Conservation (phyloP, 495 filamentous ascomycete genomes). For the Pseudoneurospora amorphoporcata region DNA sequence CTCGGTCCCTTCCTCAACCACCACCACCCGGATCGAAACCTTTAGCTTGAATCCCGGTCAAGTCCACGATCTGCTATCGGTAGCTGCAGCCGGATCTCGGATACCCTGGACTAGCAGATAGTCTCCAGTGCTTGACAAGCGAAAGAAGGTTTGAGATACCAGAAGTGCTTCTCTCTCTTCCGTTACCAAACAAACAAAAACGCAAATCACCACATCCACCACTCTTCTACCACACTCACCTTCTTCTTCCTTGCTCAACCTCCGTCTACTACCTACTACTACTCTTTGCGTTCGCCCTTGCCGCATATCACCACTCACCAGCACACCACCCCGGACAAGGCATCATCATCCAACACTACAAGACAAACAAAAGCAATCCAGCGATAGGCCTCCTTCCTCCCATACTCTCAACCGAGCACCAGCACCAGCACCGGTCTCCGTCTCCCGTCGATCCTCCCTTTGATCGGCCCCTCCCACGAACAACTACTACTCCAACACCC, state of each 20-base stretch:
- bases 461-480: neutral
- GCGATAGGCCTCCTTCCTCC: neutral
- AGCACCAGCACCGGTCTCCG: slow-evolving; percentile 16
- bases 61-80: neutral
- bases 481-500: neutral
- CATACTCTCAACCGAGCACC: neutral
- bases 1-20: neutral
- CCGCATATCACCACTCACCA: slow-evolving; percentile 1
- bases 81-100: neutral
- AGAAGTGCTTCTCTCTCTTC: slow-evolving; percentile 16
- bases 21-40: neutral
- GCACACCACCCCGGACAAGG: slow-evolving; percentile 2
- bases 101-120: neutral
- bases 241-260: slow-evolving; percentile 1
- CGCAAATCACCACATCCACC: slow-evolving; percentile 14
- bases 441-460: neutral
- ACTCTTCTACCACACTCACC: slow-evolving; percentile 1
- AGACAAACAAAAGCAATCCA: neutral
- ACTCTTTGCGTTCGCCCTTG: slow-evolving; percentile 3
- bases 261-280: neutral
- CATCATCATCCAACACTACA: neutral
- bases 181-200: slow-evolving; percentile 1
- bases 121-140: slow-evolving; percentile 18
- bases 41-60: neutral
- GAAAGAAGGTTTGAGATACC: slow-evolving; percentile 27